Evolutionary conservation across 1,139 yeast genomes (phyloP), one percentile per base, ranked within the genome.

Genomic region (Blastobotrys indianensis): DNA sequence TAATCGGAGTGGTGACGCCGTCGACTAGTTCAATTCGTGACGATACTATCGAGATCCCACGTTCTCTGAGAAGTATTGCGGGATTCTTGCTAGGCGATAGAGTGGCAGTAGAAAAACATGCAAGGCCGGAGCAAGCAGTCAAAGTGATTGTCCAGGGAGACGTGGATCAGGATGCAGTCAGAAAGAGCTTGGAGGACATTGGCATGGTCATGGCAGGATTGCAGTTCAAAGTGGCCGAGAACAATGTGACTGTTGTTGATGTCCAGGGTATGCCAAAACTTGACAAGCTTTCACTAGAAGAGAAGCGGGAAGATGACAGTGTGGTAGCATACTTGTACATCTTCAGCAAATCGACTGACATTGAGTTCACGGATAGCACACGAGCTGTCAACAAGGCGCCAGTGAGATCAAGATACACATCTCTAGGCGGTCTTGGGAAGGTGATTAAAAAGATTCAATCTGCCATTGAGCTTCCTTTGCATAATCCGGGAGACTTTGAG

Each of bases 391-490:
- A 35, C 50, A 72, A 74, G 1, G 60, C 66, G 1, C 69, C 77
- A 0, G 68, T 67, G 29, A 59, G 72, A 20, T 79, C 80, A 0
- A 64, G 69, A 2, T 82, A 78, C 52, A 60, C 70, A 1, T 71
- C 75, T 23, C 79, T 92, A 3, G 98, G 98, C 13, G 99, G 98
- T 0, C 71, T 92, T 33, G 53, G 69, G 0, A 74, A 75, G 46
- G 90, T 87, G 55, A 79, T 88, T 15, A 69, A 72, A 3, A 59
- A 75, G 2, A 67, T 92, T 25, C 74, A 80, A 48, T 75, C 84
- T 7, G 79, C 90, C 0, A 79, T 90, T 13, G 85, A 85, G 50
- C 72, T 90, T 2, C 97, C 99, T 0, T 70, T 92, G 33, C 79
- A 82, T 52, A 79, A 79, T 47, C 95, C 97, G 0, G 74, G 76